Evolutionary conservation across 192 early-diverging fungal species (phyloP).

Genomic region (Umbelopsis ramanniana): DNA sequence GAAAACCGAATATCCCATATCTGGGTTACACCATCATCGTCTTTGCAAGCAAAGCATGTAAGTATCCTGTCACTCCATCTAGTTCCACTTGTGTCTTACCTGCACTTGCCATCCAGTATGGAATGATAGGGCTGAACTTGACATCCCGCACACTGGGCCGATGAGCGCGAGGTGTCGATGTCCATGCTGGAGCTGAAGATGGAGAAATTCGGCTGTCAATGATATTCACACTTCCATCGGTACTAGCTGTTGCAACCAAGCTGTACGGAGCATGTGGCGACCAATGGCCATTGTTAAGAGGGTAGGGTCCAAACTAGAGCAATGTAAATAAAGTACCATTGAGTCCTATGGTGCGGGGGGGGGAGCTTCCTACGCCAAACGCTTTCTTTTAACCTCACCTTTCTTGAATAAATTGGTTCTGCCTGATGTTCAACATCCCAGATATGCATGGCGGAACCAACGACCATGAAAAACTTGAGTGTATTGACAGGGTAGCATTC

Average conservation of each 20-base stretch:
- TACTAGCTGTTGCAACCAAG: slow-evolving; percentile 36
- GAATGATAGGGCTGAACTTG: slow-evolving; percentile 38
- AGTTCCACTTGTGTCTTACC: slow-evolving; percentile 5
- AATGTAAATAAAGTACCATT: not conserved
- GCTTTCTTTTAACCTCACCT: not conserved
- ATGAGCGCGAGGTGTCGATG: slow-evolving; percentile 10
- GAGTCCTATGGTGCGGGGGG: too few relatives aligned
- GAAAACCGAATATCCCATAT: slow-evolving; percentile 37
- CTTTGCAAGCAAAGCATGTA: not conserved
- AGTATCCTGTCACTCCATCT: too few relatives aligned
- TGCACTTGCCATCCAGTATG: slow-evolving; percentile 39
- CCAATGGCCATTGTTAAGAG: slow-evolving; percentile 28
- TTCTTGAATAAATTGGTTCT: slow-evolving; percentile 10
- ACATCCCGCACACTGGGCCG: slow-evolving; percentile 14
- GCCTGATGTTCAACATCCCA: slow-evolving; percentile 25
- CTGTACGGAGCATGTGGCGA: slow-evolving; percentile 30
- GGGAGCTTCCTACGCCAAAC: not conserved
- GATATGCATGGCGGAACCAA: slow-evolving; percentile 8
- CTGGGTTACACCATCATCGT: slow-evolving; percentile 37
- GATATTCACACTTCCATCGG: slow-evolving; percentile 31
- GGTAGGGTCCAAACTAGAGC: not conserved
- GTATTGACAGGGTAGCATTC: not conserved
- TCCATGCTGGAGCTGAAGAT: slow-evolving; percentile 41
- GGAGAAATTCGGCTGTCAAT: slow-evolving; percentile 48
- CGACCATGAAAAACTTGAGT: slow-evolving; percentile 18